phyloP scores from a whole-genome alignment of 192 early-diverging fungal species.

The Haplosporangium gracile region DNA sequence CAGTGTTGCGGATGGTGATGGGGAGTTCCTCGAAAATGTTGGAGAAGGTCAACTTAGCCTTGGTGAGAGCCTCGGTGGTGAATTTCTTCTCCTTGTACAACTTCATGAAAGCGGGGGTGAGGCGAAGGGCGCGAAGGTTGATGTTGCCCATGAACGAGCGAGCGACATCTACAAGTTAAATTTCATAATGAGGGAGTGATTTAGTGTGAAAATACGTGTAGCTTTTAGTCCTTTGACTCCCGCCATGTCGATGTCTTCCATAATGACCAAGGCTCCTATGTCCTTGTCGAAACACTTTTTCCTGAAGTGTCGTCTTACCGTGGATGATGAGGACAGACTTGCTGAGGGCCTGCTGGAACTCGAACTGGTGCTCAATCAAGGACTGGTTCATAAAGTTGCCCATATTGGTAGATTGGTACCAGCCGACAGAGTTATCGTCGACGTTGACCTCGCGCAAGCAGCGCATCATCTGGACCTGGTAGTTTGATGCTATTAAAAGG shows the following conservation, averaged over 20 bases:
- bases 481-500: conserved; percentile 69
- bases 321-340: conserved; percentile 94
- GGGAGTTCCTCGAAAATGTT: conserved; percentile 94
- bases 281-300: not conserved
- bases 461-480: conserved; percentile 96
- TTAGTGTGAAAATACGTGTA: not conserved
- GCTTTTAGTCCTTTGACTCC: not conserved
- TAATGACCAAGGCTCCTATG: not conserved
- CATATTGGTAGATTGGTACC: conserved; percentile 94
- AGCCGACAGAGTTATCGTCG: conserved; percentile 97
- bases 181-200: too few relatives aligned
- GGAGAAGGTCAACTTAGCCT: conserved; percentile 84
- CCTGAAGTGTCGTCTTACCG: conserved; percentile 48
- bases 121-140: conserved; percentile 87
- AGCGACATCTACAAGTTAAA: conserved; percentile 71
- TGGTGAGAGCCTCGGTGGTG: conserved; percentile 82
- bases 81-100: conserved; percentile 87
- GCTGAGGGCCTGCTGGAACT: conserved; percentile 89
- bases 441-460: conserved; percentile 94
- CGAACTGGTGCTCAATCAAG: conserved; percentile 91
- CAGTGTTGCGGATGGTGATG: conserved; percentile 87
- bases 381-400: conserved; percentile 91
- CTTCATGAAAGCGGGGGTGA: conserved; percentile 88
- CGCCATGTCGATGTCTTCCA: not conserved
- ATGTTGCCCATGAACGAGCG: conserved; percentile 89